Evolutionary conservation across 2,329 filamentous ascomycete genomes (phyloP).

Genomic region (Paraphaeosphaeria sporulosa): DNA sequence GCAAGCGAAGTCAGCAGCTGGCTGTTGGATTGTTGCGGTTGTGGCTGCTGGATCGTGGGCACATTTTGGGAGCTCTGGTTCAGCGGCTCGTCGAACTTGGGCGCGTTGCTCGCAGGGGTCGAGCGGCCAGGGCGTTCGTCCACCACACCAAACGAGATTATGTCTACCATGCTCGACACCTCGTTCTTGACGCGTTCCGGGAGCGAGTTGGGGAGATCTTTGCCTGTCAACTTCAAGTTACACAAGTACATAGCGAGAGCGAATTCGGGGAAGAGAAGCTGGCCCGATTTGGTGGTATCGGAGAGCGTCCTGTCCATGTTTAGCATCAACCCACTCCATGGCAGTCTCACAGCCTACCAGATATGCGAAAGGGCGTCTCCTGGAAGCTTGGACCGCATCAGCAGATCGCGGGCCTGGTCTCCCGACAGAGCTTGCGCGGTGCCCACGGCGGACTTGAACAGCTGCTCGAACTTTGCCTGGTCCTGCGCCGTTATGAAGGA

Average conservation of each 20-base stretch:
- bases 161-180: constrained; percentile 99
- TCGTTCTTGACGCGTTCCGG: constrained; percentile 93
- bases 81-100: constrained; percentile 70
- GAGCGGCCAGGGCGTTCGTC: constrained; percentile 69
- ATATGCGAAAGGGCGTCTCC: constrained; percentile 91
- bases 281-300: constrained; percentile 94
- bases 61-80: constrained; percentile 57
- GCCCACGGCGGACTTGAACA: constrained; percentile 95
- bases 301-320: constrained; percentile 74
- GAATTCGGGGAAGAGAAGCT: constrained; percentile 96
- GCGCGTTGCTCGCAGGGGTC: constrained; percentile 68
- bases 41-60: constrained; percentile 60
- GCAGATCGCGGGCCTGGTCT: constrained; percentile 88
- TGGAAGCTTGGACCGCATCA: constrained; percentile 86
- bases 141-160: constrained; percentile 91
- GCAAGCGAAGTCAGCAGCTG: constrained; percentile 66
- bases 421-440: constrained; percentile 84
- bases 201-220: constrained; percentile 74
- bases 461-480: constrained; percentile 94
- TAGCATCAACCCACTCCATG: constrained; percentile 25
- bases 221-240: constrained; percentile 89
- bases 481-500: constrained; percentile 96
- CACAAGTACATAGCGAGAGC: constrained; percentile 98
- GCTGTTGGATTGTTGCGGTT: constrained; percentile 73
- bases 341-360: constrained; percentile 67